Evolutionary conservation across 2,329 filamentous ascomycete species (phyloP).

Genomic region (Talaromyces sp.): DNA sequence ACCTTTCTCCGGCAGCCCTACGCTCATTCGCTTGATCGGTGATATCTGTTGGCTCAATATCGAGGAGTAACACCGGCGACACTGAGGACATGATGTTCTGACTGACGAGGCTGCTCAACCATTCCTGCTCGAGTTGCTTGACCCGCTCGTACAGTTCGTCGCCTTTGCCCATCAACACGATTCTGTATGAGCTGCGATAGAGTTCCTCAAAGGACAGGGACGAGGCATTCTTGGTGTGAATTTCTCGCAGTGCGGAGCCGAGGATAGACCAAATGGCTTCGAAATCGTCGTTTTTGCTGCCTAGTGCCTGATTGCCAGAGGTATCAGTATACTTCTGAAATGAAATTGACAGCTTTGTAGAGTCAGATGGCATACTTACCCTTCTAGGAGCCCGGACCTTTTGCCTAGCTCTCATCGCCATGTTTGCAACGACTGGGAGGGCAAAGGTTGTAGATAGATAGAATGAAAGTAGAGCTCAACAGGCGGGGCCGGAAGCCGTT

Average conservation of each 20-base stretch:
- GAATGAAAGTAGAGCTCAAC: conserved; percentile 4
- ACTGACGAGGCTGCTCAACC: conserved; percentile 73
- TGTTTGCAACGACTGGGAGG: conserved; percentile 25
- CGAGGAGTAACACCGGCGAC: conserved; percentile 62
- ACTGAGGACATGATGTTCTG: conserved; percentile 67
- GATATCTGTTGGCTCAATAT: conserved; percentile 44
- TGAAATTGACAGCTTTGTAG: background rate
- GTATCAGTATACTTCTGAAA: background rate
- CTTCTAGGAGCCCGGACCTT: conserved; percentile 66
- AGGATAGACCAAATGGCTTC: conserved; percentile 80
- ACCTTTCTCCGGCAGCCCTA: conserved; percentile 74
- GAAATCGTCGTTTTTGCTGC: conserved; percentile 66
- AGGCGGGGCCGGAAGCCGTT: conserved; percentile 11
- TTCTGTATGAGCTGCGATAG: conserved; percentile 89
- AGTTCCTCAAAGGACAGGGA: conserved; percentile 90
- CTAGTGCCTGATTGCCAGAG: conserved; percentile 48
- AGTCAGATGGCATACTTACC: conserved; percentile 45
- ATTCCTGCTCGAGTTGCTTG: conserved; percentile 73
- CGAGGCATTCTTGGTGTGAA: conserved; percentile 88
- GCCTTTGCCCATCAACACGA: conserved; percentile 84
- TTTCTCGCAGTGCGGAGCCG: conserved; percentile 72
- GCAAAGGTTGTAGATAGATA: background rate
- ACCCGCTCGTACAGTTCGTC: conserved; percentile 76
- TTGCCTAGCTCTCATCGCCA: conserved; percentile 54
- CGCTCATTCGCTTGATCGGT: conserved; percentile 68